Percentiles rank a stretch among this genome's conserved stretches.
These are phyloP conservation scores for Sporothrix schenckii DNA, from an alignment of 2,329 filamentous ascomycete species.

Conservation along the genomic window DNA sequence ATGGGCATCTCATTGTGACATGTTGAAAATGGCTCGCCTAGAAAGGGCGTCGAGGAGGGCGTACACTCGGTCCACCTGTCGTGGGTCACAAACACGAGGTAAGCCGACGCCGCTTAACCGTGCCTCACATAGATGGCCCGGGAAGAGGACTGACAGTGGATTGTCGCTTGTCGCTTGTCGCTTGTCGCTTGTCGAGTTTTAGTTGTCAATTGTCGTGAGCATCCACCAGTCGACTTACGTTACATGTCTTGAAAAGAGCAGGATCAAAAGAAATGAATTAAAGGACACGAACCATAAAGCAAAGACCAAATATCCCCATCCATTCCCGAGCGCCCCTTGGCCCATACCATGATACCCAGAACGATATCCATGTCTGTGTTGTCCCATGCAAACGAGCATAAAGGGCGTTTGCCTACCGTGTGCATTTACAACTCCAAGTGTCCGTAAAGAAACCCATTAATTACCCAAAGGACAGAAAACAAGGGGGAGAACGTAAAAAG, in stretches of 20 bases:
- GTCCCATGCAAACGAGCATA: background rate
- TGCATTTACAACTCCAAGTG: no score
- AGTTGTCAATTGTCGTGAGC: background rate
- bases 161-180: no score
- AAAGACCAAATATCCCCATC: background rate
- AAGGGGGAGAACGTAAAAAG: background rate
- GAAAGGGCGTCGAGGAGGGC: background rate
- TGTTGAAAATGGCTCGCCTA: background rate
- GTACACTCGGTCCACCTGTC: background rate
- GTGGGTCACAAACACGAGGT: background rate
- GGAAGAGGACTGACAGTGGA: no score
- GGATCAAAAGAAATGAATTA: background rate
- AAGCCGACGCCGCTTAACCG: background rate
- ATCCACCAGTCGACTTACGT: background rate
- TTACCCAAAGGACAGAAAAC: background rate
- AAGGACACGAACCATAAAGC: background rate
- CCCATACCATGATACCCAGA: no score
- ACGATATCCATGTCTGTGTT: no score
- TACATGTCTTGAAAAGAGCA: background rate
- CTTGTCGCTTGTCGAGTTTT: no score
- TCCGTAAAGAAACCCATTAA: background rate
- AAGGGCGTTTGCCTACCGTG: background rate
- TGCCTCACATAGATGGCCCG: background rate
- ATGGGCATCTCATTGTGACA: no score
- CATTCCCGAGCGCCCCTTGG: background rate